Conservation (phyloP, 169 alveolate genomes). For the Plasmodium chabaudi region DNA sequence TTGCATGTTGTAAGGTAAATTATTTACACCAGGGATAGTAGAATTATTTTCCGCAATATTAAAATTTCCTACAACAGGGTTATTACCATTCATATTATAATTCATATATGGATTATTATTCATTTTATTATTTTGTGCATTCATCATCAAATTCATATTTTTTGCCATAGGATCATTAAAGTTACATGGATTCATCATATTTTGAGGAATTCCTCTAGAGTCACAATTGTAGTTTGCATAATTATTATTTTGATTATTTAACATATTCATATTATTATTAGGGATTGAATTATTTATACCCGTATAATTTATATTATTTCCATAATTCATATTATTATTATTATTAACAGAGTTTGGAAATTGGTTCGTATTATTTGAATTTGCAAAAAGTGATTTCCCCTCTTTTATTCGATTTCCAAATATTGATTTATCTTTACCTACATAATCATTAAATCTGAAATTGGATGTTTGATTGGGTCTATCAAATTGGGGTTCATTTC, state of each 20-base stretch:
- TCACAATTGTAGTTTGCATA: slow-evolving; percentile 14
- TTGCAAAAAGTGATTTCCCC: slow-evolving; percentile 40
- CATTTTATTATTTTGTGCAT: slow-evolving; percentile 1
- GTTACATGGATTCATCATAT: not conserved
- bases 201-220: not conserved
- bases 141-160: not conserved
- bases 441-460: slow-evolving; percentile 44
- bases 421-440: slow-evolving; percentile 59
- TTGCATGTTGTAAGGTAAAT: not conserved
- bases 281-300: too few species aligned
- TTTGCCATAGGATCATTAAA: not conserved
- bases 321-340: slow-evolving; percentile 12
- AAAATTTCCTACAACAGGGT: not conserved
- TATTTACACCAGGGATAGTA: too few species aligned
- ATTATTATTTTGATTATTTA: slow-evolving; percentile 3
- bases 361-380: slow-evolving; percentile 2
- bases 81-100: not conserved
- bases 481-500: not conserved
- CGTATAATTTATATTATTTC: not conserved
- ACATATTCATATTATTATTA: too few species aligned
- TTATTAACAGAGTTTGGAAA: not conserved
- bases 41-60: too few species aligned
- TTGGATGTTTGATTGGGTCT: not conserved
- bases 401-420: slow-evolving; percentile 73
- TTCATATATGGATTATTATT: too few species aligned